Evolutionary conservation across 164 flowering plant species (phyloP).

Genomic region (Magnolia sinica): DNA sequence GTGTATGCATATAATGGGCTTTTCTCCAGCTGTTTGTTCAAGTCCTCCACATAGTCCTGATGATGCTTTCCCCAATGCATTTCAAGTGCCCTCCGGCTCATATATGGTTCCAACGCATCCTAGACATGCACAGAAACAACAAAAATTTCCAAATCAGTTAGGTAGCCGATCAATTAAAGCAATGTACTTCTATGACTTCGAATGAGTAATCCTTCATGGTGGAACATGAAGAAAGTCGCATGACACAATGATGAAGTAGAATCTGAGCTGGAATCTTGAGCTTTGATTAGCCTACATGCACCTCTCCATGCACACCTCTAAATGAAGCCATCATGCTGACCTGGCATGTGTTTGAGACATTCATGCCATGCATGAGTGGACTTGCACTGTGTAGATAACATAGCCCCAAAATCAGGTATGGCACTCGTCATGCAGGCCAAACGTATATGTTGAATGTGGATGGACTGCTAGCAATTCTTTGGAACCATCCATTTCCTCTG

Average conservation of each 20-base stretch:
- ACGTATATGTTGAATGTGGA: background rate
- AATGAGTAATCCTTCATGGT: background rate
- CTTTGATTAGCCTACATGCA: background rate
- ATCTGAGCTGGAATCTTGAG: background rate
- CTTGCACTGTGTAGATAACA: too few relatives aligned
- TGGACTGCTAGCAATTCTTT: background rate
- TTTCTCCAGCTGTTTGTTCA: slow-evolving; percentile 75
- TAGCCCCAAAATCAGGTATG: background rate
- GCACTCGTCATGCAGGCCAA: background rate
- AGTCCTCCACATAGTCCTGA: slow-evolving; percentile 58
- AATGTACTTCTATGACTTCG: background rate
- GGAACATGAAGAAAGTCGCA: background rate
- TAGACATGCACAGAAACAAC: slow-evolving; percentile 16
- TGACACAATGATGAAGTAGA: background rate
- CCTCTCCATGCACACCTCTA: background rate
- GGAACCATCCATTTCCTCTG: background rate
- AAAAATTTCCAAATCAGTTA: background rate
- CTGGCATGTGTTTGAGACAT: background rate
- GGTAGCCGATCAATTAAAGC: background rate
- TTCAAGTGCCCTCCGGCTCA: slow-evolving; percentile 79
- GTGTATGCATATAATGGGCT: slow-evolving; percentile 69
- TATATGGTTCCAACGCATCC: slow-evolving; percentile 96
- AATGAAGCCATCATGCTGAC: background rate
- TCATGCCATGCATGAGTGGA: background rate
- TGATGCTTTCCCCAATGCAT: slow-evolving; percentile 88